Evolutionary conservation across 2,329 filamentous ascomycete species (phyloP), one percentile per base, ranked within the genome.

Genomic region (Hymenoscyphus linearis): DNA sequence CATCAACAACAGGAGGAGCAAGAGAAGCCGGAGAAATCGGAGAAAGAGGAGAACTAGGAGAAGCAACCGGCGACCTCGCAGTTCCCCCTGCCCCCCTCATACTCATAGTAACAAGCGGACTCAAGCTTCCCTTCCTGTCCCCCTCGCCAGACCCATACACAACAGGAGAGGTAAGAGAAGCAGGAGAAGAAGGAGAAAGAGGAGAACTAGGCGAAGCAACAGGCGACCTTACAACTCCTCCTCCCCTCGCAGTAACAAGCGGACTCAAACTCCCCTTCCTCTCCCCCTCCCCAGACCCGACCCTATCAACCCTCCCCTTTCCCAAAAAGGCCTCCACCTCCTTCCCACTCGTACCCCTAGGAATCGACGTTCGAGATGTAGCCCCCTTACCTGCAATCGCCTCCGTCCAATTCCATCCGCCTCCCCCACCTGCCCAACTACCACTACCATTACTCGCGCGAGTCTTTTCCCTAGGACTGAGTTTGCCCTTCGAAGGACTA

Each of bases 321-420:
- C 60, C 59, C 37, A 71, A 62, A 47, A 71, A 70, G 12, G 37
- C 59, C 16, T 71, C 67, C 54, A 70, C 61, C 52, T 70, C 67
- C 16, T 10, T 57, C 37, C 58, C 62, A 10, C 65, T 61, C 31
- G 69, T 71, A 1, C 68, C 66, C 53, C 62, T 66, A 2, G 68
- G 68, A 61, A 65, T 69, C 31, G 6, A 5, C 31, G 31, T 9
- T 31, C 31, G 6, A 31, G 31, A 5, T n/a, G 34, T 53, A 3
- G 62, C 59, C 22, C 67, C 65, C 67, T 76, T 80, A 18, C 80
- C 80, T 14, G 79, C 80, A 72, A 83, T 82, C 70, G 80, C 81
- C 72, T 83, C 80, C 5, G 79, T 78, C 80, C 80, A 83, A 67
- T 78, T 82, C 80, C 80, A 83, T 13, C 73, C 74, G 14, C 69